These are phyloP conservation scores for Lactifluus rugatus DNA, from an alignment of 768 basidiomycete species.

Conservation along the genomic window DNA sequence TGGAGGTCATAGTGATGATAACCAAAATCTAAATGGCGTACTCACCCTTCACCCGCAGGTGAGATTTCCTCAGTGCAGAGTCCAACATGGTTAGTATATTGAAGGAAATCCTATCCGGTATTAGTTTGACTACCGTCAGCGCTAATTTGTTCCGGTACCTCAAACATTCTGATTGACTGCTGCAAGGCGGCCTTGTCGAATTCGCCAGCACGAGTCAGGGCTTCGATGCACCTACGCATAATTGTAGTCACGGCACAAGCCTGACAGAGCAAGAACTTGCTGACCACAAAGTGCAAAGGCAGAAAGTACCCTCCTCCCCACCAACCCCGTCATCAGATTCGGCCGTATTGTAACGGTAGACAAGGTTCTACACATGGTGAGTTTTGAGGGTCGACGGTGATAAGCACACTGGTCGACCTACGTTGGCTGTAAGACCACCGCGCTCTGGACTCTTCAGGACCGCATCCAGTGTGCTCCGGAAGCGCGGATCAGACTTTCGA, in stretches of 20 bases:
- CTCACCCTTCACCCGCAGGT: slow-evolving; percentile 73
- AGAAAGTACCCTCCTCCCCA: slow-evolving; percentile 93
- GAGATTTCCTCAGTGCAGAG: slow-evolving; percentile 83
- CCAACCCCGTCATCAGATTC: slow-evolving; percentile 91
- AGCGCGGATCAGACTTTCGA: slow-evolving; percentile 72
- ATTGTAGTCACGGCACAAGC: not conserved
- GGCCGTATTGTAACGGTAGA: slow-evolving; percentile 81
- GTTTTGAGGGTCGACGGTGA: slow-evolving; percentile 6
- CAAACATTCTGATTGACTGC: slow-evolving; percentile 79
- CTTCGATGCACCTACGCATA: slow-evolving; percentile 66
- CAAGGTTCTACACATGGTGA: slow-evolving; percentile 50
- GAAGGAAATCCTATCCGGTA: slow-evolving; percentile 51
- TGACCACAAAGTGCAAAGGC: slow-evolving; percentile 76
- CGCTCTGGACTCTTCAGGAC: slow-evolving; percentile 83
- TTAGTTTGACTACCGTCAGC: not conserved
- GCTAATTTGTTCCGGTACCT: slow-evolving; percentile 37
- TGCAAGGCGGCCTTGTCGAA: slow-evolving; percentile 57
- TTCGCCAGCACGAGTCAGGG: slow-evolving; percentile 78
- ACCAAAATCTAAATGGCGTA: slow-evolving; percentile 6
- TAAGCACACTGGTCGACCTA: slow-evolving; percentile 25
- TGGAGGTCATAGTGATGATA: slow-evolving; percentile 6
- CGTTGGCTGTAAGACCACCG: slow-evolving; percentile 86
- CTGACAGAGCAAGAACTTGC: not conserved
- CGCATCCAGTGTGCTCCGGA: slow-evolving; percentile 72
- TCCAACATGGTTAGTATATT: slow-evolving; percentile 82